A percentile compares a stretch with the other conserved stretches of the same genome.
Conservation (phyloP, 306 rosid genomes). For the Prunus mira region DNA sequence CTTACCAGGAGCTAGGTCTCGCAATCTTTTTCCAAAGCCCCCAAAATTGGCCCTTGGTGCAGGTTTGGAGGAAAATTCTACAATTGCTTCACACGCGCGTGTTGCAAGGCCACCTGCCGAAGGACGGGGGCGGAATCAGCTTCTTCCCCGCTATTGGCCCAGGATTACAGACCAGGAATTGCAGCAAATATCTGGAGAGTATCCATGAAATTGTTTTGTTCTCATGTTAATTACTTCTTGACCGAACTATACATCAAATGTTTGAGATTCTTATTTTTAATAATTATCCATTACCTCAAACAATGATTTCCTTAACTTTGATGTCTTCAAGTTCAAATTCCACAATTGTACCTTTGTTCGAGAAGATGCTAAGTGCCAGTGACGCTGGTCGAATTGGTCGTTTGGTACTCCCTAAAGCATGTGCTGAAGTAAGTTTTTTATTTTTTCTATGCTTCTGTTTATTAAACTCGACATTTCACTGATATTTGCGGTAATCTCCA, state of each 20-base stretch:
- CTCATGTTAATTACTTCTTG: background rate
- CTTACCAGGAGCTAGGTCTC: constrained; percentile 65
- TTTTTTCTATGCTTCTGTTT: background rate
- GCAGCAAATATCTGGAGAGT: constrained; percentile 98
- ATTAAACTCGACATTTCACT: constrained; percentile 9
- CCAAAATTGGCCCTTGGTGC: constrained; percentile 64
- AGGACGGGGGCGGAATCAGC: constrained; percentile 96
- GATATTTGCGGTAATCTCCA: constrained; percentile 5
- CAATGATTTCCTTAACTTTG: constrained; percentile 52
- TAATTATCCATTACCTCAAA: constrained; percentile 11
- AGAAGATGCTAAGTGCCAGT: constrained; percentile 99
- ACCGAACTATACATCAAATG: constrained; percentile 1
- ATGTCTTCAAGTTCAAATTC: constrained; percentile 79
- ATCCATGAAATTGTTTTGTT: constrained; percentile 47
- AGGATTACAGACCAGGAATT: constrained; percentile 96
- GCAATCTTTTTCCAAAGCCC: constrained; percentile 78
- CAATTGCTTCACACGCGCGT: constrained; percentile 74
- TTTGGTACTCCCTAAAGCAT: constrained; percentile 95
- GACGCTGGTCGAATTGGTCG: constrained; percentile 99
- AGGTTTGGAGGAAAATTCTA: constrained; percentile 60
- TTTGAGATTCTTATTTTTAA: constrained; percentile 6
- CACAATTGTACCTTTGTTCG: constrained; percentile 91
- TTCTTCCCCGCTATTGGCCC: constrained; percentile 99
- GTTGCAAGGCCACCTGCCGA: constrained; percentile 99
- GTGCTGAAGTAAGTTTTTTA: constrained; percentile 78